phyloP scores from a whole-genome alignment of 2,329 filamentous ascomycete genomes.

The Thielaviopsis punctulata region DNA sequence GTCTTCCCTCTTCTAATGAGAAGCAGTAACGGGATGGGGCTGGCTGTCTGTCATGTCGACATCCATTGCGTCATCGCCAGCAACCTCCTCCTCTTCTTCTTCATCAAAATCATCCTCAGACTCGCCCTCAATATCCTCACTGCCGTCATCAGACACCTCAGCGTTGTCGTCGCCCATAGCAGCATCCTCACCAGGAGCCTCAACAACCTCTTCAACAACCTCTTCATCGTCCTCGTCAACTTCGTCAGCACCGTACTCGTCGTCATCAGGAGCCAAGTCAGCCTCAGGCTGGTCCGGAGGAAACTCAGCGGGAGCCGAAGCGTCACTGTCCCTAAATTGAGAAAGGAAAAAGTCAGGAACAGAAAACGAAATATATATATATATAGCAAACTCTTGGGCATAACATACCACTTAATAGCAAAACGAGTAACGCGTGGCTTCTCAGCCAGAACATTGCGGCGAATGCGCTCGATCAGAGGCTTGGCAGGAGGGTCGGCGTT shows the following conservation, averaged over 20 bases:
- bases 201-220: constrained; percentile 34
- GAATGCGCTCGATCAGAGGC: constrained; percentile 80
- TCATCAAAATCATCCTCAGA: constrained; percentile 57
- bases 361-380: neutral
- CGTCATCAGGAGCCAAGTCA: constrained; percentile 69
- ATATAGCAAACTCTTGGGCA: neutral
- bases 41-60: constrained; percentile 27
- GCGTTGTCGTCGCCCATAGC: constrained; percentile 35
- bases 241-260: constrained; percentile 82
- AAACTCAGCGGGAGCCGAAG: constrained; percentile 86
- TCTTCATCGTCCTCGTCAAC: constrained; percentile 51
- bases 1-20: constrained; percentile 10
- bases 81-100: constrained; percentile 21
- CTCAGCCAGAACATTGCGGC: constrained; percentile 82
- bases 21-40: constrained; percentile 14
- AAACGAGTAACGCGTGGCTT: constrained; percentile 96
- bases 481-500: constrained; percentile 79
- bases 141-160: constrained; percentile 54
- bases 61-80: constrained; percentile 32
- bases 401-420: constrained; percentile 84
- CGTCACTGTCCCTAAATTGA: constrained; percentile 73
- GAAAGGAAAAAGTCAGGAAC: neutral
- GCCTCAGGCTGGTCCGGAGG: constrained; percentile 96
- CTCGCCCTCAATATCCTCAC: constrained; percentile 64
- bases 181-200: constrained; percentile 30